A percentile compares a stretch with the other conserved stretches of the same genome.
phyloP scores from a whole-genome alignment of 768 basidiomycete genomes.

The Hemileccinum impolitum region DNA sequence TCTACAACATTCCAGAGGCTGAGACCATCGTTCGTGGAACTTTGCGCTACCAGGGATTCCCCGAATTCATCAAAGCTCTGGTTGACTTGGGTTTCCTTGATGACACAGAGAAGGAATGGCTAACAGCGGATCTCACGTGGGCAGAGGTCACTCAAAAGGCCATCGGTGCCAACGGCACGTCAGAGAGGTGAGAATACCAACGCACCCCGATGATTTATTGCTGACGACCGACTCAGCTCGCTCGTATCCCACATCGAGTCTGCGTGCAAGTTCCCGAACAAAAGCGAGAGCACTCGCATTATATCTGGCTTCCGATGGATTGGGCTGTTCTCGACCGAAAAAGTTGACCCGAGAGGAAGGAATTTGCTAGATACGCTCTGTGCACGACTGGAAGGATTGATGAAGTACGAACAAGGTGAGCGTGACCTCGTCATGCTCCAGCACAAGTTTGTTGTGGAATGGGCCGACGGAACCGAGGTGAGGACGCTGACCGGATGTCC shows the following conservation, averaged over 20 bases:
- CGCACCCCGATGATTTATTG: background rate
- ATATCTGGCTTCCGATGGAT: conserved; percentile 91
- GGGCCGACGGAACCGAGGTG: conserved; percentile 75
- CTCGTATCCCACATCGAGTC: conserved; percentile 70
- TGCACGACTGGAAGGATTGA: conserved; percentile 82
- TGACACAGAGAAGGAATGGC: conserved; percentile 71
- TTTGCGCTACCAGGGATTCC: conserved; percentile 94
- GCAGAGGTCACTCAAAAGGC: conserved; percentile 76
- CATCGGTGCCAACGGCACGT: conserved; percentile 60
- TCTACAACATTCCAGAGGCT: conserved; percentile 90
- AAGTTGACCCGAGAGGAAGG: conserved; percentile 56
- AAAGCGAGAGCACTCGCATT: conserved; percentile 69
- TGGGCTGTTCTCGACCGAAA: conserved; percentile 79
- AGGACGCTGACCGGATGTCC: conserved; percentile 11
- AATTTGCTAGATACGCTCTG: conserved; percentile 95
- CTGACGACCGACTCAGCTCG: conserved; percentile 41
- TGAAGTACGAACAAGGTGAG: conserved; percentile 89
- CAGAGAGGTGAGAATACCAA: conserved; percentile 55
- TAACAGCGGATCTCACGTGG: conserved; percentile 76
- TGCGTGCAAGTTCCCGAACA: conserved; percentile 69
- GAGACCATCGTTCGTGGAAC: conserved; percentile 92
- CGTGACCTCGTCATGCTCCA: conserved; percentile 97
- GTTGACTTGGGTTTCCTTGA: conserved; percentile 88
- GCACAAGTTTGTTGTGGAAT: conserved; percentile 94
- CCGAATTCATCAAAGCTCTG: conserved; percentile 85